Conservation (phyloP, 371 early-diverging fungal genomes). For the Mortierella sp. region DNA sequence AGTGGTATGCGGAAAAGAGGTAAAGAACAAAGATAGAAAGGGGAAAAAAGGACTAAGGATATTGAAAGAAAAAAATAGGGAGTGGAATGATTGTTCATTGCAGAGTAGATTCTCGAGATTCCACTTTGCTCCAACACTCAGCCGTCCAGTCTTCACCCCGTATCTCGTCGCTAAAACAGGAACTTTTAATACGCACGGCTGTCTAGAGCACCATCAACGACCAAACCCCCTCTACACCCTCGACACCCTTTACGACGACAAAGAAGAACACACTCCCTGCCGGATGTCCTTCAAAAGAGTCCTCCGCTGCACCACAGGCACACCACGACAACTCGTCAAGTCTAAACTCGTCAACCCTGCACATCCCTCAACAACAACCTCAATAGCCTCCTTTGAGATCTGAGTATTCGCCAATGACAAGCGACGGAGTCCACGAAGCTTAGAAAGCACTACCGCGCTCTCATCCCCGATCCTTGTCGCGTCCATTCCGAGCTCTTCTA, state of each 20-base stretch:
- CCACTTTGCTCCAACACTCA: background rate
- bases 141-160: background rate
- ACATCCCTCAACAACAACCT: constrained; percentile 27
- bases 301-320: constrained; percentile 37
- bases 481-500: constrained; percentile 46
- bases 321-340: constrained; percentile 44
- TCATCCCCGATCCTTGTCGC: constrained; percentile 33
- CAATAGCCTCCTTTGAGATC: constrained; percentile 34
- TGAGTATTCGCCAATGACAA: constrained; percentile 38
- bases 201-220: background rate
- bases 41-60: background rate
- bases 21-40: background rate
- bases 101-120: background rate
- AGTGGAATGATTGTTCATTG: background rate
- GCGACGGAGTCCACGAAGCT: constrained; percentile 28
- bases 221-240: too few species aligned
- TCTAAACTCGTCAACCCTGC: constrained; percentile 30
- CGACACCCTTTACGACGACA: background rate
- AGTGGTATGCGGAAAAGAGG: background rate
- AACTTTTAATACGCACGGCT: background rate
- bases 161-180: too few species aligned
- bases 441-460: constrained; percentile 14
- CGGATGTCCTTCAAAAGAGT: constrained; percentile 33
- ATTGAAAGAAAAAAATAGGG: background rate
- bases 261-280: background rate